Evolutionary conservation across 306 rosid genomes (phyloP), one percentile per base, ranked within the genome.

Genomic region (Hippophae gyantsensis): DNA sequence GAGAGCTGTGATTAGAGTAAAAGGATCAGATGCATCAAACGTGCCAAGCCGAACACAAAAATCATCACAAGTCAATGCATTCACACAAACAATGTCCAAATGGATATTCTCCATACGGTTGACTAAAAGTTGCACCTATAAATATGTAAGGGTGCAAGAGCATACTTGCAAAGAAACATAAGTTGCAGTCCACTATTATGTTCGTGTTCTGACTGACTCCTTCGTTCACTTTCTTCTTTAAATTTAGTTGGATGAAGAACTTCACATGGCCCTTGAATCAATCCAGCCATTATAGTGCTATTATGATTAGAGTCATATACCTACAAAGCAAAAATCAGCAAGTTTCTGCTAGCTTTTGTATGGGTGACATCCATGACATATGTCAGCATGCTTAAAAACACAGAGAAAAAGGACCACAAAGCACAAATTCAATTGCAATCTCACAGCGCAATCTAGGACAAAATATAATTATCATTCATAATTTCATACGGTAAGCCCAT

Each of bases 131-230:
- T 32, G 38, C 38, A 32, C 5, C 5, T 32, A 32, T 32, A 32
- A 32, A 32, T 32, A 60, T 54, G 55, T 38, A 54, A 48, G 23
- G 46, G 58, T 18, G 55, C 57, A 68, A 60, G 70, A 68, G 47
- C 87, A 68, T 78, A 93, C 99, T 86, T 93, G 99, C 97, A 86
- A 46, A 86, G 69, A 75, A 88, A 92, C 73, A 86, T 55, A 69
- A 81, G 96, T 10, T n/a, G 84, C 32, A 76, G 32, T 68, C 72
- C 69, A 68, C 63, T 61, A 64, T 67, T 74, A 69, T 71, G 78
- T 25, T 70, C 84, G 52, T 8, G 62, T 42, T 73, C 76, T 60
- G 76, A 65, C 60, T 70, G 89, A 32, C 56, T 70, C 63, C 82
- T 75, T 63, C 84, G 78, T 70, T 79, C 90, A 65, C 44, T 77